Conservation (phyloP, 495 filamentous ascomycete species). For the Penicillium longicatenatum region DNA sequence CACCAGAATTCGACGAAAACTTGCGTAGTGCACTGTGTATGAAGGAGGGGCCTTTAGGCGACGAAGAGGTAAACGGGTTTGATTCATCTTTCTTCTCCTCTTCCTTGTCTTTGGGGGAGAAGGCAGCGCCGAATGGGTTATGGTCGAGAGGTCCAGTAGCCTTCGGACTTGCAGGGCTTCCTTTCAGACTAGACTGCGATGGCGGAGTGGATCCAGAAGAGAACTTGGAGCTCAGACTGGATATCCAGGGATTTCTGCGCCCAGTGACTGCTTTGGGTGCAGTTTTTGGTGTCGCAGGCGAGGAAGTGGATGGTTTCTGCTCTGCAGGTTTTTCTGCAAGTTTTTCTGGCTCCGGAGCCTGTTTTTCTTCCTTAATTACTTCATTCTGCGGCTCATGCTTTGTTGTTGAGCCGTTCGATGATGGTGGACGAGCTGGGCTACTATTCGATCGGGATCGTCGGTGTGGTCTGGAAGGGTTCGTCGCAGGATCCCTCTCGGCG, state of each 20-base stretch:
- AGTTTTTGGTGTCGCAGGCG: constrained; percentile 32
- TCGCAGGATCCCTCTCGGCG: constrained; percentile 22
- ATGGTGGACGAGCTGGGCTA: constrained; percentile 24
- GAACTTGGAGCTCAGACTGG: constrained; percentile 90
- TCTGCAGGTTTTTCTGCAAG: constrained; percentile 15
- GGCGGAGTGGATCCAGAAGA: constrained; percentile 63
- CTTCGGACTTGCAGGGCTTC: constrained; percentile 45
- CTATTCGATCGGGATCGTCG: constrained; percentile 30
- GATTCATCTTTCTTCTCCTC: constrained; percentile 50
- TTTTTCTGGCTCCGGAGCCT: constrained; percentile 20
- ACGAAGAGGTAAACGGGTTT: constrained; percentile 66
- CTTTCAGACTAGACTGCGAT: constrained; percentile 46
- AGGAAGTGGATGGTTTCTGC: constrained; percentile 24
- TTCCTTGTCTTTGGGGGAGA: constrained; percentile 61
- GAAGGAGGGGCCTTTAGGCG: constrained; percentile 72
- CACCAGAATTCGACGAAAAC: constrained; percentile 66
- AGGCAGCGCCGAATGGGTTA: constrained; percentile 53
- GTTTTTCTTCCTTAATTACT: neutral
- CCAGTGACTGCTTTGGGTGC: constrained; percentile 45
- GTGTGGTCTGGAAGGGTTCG: constrained; percentile 20
- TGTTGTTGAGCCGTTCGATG: constrained; percentile 12
- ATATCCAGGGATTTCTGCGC: constrained; percentile 85
- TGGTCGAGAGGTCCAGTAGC: constrained; percentile 45
- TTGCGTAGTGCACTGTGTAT: constrained; percentile 79
- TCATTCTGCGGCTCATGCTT: neutral